These are phyloP conservation scores for Edaphochlamys debaryana DNA, from an alignment of 139 green algal species.

Conservation along the genomic window DNA sequence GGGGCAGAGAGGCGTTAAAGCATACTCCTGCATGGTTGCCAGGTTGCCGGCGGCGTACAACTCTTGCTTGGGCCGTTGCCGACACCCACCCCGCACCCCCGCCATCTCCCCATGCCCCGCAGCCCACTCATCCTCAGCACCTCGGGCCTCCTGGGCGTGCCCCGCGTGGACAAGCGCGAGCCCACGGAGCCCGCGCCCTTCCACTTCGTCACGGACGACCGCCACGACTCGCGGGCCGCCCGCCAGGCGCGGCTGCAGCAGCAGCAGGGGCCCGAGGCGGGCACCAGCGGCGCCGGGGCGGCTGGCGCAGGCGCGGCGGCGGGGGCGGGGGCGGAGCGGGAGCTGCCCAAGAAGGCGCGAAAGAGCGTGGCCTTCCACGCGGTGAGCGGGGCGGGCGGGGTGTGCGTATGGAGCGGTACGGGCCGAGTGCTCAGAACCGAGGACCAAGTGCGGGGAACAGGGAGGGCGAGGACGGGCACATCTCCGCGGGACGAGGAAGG, in stretches of 20 bases:
- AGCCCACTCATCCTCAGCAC: slow-evolving; percentile 56
- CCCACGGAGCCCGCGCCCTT: slow-evolving; percentile 59
- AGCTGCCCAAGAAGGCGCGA: slow-evolving; percentile 33
- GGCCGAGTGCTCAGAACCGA: too few species aligned
- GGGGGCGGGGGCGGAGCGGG: background rate
- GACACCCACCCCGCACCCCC: background rate
- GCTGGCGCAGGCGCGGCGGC: background rate
- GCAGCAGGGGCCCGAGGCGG: background rate
- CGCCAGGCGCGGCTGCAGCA: slow-evolving; percentile 14
- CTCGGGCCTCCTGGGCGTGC: slow-evolving; percentile 57
- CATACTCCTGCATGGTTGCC: too few species aligned
- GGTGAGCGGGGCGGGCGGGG: too few species aligned
- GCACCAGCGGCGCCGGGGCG: background rate
- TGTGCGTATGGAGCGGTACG: too few species aligned
- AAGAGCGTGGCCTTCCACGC: slow-evolving; percentile 38
- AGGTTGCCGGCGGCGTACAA: too few species aligned
- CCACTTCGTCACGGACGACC: slow-evolving; percentile 52
- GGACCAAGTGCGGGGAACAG: too few species aligned
- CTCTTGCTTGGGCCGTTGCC: too few species aligned
- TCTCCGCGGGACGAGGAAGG: too few species aligned
- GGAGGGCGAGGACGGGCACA: too few species aligned
- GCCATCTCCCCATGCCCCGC: slow-evolving; percentile 8
- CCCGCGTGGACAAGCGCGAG: slow-evolving; percentile 52
- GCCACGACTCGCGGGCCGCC: slow-evolving; percentile 28
- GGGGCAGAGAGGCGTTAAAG: too few species aligned